A percentile compares a stretch with the other conserved stretches of the same genome.
Evolutionary conservation across 176 grass and related monocot species (phyloP).

Genomic region (Alloteropsis semialata): DNA sequence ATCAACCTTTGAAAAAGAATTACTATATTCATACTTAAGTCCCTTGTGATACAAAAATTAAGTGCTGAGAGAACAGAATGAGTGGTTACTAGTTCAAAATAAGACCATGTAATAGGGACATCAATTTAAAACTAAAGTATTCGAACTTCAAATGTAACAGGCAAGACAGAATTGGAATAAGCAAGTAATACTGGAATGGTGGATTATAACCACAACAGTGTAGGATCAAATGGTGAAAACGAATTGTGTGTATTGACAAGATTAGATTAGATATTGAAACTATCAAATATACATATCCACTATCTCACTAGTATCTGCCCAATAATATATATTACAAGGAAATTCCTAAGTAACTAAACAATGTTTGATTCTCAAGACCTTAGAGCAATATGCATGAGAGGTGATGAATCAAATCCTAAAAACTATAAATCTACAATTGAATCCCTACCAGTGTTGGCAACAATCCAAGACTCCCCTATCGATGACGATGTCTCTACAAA

Average conservation of each 20-base stretch:
- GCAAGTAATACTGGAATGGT: neutral
- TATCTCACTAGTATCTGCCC: neutral
- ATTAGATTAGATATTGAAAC: constrained; percentile 11
- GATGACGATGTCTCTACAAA: constrained; percentile 73
- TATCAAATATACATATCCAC: constrained; percentile 5
- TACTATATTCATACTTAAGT: constrained; percentile 17
- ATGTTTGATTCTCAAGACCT: neutral
- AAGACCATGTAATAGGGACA: neutral
- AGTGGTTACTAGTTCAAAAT: neutral
- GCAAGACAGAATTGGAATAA: neutral
- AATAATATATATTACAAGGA: constrained; percentile 12
- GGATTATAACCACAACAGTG: neutral
- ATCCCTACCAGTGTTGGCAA: constrained; percentile 82
- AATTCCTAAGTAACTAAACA: neutral
- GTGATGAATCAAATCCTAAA: constrained; percentile 21
- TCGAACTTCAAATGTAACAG: neutral
- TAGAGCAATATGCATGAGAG: constrained; percentile 7
- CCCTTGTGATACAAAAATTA: neutral
- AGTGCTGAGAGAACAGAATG: constrained; percentile 11
- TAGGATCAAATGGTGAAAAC: constrained; percentile 11
- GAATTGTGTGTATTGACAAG: neutral
- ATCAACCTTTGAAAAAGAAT: neutral
- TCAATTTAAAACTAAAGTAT: neutral
- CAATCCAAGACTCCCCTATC: constrained; percentile 83
- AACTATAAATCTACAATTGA: neutral